Base-by-base conservation (phyloP, 148 eudicot species). In the Rheum nobile region DNA sequence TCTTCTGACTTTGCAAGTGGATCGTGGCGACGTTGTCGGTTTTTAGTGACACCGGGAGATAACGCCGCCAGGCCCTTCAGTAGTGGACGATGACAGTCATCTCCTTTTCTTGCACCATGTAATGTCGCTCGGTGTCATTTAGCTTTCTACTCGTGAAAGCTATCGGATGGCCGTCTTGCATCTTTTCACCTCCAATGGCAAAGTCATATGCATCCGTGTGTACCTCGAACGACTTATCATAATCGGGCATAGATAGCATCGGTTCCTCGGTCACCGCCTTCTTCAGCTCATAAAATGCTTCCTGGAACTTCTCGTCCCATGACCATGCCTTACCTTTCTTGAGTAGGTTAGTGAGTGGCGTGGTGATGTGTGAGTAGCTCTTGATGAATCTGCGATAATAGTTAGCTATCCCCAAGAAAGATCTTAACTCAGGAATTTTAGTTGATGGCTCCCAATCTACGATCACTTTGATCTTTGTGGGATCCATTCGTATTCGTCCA, bases 1-100 rank as follows among this genome's bases (percentile, higher is more conserved):
- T 71, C 73, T 71, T 71, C 19, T 71, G 73, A 4, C 24, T 71
- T 22, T 35, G 9, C 1, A 71, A 71, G n/a, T 71, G 38, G 47
- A 22, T 71, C 4, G 73, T 71, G 10, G 73, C 8, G 0, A 35
- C 3, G 13, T 42, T 42, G 46, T 42, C 1, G 14, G 13, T 0
- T 12, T 42, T 42, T 12, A 42, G 8, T 9, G 46, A 42, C 7
- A 44, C 71, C 6, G 35, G 4, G 6, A 35, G 24, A 68, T 68
- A 68, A 6, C 59, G 35, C 3, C 54, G 39, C 71, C 54, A 74
- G 0, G 44, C 19, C 7, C 50, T 19, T 8, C 59, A 17, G 55
- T 21, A 57, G 26, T 74, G 71, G 2, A 74, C 42, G n/a, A 74
- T 59, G 2, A n/a, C 38, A 0, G 1, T 59, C 71, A 59, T 57